A percentile compares a stretch with the other conserved stretches of the same genome.
phyloP scores from a whole-genome alignment of 768 basidiomycete genomes.

The Rhizopogon vesiculosus region DNA sequence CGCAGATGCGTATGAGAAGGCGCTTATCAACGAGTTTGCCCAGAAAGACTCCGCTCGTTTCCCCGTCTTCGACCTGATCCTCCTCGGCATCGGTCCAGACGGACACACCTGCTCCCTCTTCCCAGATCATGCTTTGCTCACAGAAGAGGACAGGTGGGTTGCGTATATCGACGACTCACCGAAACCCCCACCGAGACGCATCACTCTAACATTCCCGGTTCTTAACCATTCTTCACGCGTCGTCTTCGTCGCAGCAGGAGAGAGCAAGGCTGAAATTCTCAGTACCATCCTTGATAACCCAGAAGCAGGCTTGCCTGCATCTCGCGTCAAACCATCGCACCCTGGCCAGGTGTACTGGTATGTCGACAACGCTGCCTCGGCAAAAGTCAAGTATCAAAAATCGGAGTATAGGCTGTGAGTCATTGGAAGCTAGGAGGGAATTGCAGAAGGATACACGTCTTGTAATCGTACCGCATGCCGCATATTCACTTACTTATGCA shows the following conservation, averaged over 20 bases:
- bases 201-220: conserved; percentile 90
- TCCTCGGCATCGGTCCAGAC: conserved; percentile 95
- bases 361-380: conserved; percentile 79
- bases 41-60: conserved; percentile 91
- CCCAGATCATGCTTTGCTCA: conserved; percentile 82
- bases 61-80: conserved; percentile 95
- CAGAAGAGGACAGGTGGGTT: conserved; percentile 92
- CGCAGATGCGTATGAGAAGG: conserved; percentile 72
- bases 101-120: conserved; percentile 99
- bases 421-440: conserved; percentile 1
- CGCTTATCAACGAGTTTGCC: conserved; percentile 88
- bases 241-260: conserved; percentile 86
- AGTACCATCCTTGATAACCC: conserved; percentile 73
- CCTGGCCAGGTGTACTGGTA: conserved; percentile 96
- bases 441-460: conserved; percentile 4
- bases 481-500: conserved; percentile 4
- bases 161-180: conserved; percentile 91
- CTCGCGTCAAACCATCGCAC: conserved; percentile 68
- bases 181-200: conserved; percentile 85
- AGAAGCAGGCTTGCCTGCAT: conserved; percentile 75
- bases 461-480: conserved; percentile 21
- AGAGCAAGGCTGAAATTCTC: conserved; percentile 75
- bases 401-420: conserved; percentile 52
- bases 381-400: conserved; percentile 53
- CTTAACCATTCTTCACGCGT: conserved; percentile 86